phyloP scores from a whole-genome alignment of 2,329 filamentous ascomycete genomes.

The Hymenoscyphus salicellus region DNA sequence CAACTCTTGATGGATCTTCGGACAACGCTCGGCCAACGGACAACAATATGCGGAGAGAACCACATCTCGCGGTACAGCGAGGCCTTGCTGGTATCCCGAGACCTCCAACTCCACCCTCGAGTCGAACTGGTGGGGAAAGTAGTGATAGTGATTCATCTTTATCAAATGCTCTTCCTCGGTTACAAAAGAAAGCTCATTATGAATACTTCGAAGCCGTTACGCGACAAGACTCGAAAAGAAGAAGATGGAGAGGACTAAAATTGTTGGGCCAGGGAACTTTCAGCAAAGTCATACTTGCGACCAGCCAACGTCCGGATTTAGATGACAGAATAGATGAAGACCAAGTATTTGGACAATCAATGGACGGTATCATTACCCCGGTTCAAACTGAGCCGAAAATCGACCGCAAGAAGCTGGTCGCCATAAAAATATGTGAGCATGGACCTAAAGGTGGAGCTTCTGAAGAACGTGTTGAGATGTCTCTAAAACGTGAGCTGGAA shows the following conservation, averaged over 20 bases:
- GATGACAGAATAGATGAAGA: constrained; percentile 41
- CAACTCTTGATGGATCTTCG: constrained; percentile 40
- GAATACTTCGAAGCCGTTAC: constrained; percentile 71
- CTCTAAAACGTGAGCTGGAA: constrained; percentile 89
- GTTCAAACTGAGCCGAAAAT: constrained; percentile 39
- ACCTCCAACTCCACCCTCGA: constrained; percentile 78
- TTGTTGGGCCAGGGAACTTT: constrained; percentile 90
- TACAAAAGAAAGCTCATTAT: constrained; percentile 40
- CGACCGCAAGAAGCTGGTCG: constrained; percentile 78
- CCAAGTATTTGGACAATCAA: constrained; percentile 31
- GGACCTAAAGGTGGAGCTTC: constrained; percentile 91
- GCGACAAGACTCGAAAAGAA: constrained; percentile 64
- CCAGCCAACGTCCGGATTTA: constrained; percentile 63
- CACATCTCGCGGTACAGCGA: constrained; percentile 73
- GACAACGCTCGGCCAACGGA: constrained; percentile 45
- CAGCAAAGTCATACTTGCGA: constrained; percentile 88
- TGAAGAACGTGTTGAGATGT: constrained; percentile 88
- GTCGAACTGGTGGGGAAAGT: constrained; percentile 60
- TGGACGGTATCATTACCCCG: constrained; percentile 35
- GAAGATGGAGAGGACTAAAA: constrained; percentile 76
- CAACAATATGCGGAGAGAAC: constrained; percentile 67
- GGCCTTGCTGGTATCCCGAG: constrained; percentile 64
- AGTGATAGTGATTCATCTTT: constrained; percentile 49
- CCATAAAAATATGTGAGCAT: constrained; percentile 93
- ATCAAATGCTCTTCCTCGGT: constrained; percentile 37